These are phyloP conservation scores for Hamamelis virginiana DNA, from an alignment of 164 flowering plant genomes.

Conservation along the genomic window DNA sequence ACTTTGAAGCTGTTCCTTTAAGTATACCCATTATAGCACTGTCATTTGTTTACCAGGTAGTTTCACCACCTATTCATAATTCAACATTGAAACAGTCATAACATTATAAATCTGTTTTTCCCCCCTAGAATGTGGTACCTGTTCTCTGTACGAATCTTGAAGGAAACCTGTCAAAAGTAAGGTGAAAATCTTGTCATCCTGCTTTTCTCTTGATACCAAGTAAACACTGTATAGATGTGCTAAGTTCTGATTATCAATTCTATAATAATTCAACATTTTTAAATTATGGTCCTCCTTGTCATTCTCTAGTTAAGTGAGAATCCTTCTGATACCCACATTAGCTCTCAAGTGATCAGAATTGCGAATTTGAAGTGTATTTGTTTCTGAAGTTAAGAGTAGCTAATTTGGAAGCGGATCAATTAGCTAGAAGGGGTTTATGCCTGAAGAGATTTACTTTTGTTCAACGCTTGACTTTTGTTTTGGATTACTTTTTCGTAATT, in stretches of 20 bases:
- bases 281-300: neutral
- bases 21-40: slow-evolving; percentile 91
- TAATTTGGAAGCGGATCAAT: too few species aligned
- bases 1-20: slow-evolving; percentile 78
- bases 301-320: neutral
- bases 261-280: neutral
- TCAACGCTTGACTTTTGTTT: too few species aligned
- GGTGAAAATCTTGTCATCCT: slow-evolving; percentile 46
- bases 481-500: too few species aligned
- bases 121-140: slow-evolving; percentile 90
- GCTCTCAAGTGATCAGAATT: too few species aligned
- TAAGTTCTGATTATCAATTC: neutral
- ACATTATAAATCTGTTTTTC: slow-evolving; percentile 5
- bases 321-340: too few species aligned
- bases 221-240: neutral
- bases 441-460: too few species aligned
- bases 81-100: neutral
- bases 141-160: slow-evolving; percentile 93
- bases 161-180: slow-evolving; percentile 88
- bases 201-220: neutral
- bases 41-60: slow-evolving; percentile 94
- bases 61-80: slow-evolving; percentile 4
- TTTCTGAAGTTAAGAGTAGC: too few species aligned
- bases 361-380: too few species aligned
- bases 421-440: too few species aligned